These are phyloP conservation scores for Nicotiana sylvestris DNA, from an alignment of 257 asterid genomes.

Conservation along the genomic window DNA sequence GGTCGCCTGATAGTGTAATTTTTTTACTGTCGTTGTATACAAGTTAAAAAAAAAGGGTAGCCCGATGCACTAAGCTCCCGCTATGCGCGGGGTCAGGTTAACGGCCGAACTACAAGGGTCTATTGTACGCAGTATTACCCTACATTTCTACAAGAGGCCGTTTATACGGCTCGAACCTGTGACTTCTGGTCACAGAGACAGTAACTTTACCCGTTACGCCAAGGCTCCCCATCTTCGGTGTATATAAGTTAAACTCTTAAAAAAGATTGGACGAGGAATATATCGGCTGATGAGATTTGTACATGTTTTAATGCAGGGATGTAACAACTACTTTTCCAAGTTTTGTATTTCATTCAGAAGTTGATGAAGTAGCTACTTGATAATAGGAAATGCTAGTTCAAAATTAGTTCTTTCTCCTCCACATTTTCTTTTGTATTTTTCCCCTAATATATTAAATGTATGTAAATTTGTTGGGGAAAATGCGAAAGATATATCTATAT, in stretches of 20 bases:
- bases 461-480: background rate
- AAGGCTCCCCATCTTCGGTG: too few species aligned
- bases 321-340: constrained; percentile 12
- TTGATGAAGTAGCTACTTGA: constrained; percentile 13
- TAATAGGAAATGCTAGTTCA: constrained; percentile 4
- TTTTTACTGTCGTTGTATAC: background rate
- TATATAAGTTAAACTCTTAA: background rate
- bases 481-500: background rate
- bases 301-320: background rate
- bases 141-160: too few species aligned
- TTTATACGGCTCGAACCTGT: too few species aligned
- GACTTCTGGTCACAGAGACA: too few species aligned
- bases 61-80: too few species aligned
- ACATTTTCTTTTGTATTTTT: background rate
- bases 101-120: too few species aligned
- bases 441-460: background rate
- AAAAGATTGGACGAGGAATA: background rate
- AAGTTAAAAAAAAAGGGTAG: too few species aligned
- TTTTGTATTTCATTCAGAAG: constrained; percentile 11
- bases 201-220: too few species aligned
- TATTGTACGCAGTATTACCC: too few species aligned
- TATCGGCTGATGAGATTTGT: background rate
- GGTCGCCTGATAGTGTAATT: background rate
- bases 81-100: too few species aligned
- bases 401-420: constrained; percentile 4